Conservation (phyloP, 1,284 basidiomycete species). For the Hypsizygus ulmarius region DNA sequence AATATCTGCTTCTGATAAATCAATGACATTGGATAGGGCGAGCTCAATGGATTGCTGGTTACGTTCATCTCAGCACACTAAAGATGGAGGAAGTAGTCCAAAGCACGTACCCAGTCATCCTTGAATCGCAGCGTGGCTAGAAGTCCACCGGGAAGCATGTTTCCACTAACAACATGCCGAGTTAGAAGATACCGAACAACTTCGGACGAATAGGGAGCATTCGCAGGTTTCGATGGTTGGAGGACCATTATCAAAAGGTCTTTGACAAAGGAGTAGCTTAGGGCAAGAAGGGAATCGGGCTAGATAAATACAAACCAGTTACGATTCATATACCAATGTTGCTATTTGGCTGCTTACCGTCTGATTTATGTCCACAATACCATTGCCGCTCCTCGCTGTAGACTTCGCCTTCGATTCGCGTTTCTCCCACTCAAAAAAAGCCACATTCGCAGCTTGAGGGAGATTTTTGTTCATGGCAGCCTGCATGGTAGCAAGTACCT, state of each 20-base stretch:
- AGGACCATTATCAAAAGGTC: constrained; percentile 50
- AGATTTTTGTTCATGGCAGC: constrained; percentile 27
- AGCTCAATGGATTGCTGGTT: constrained; percentile 52
- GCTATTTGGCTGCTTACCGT: background rate
- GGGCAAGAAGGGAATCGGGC: constrained; percentile 11
- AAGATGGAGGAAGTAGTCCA: background rate
- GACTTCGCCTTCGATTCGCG: constrained; percentile 27
- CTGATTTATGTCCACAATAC: constrained; percentile 18
- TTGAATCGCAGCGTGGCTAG: constrained; percentile 47
- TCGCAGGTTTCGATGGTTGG: constrained; percentile 34
- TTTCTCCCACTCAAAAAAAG: constrained; percentile 53
- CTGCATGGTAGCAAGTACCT: constrained; percentile 21
- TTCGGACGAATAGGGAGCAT: constrained; percentile 47
- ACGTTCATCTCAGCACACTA: constrained; percentile 3
- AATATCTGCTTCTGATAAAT: constrained; percentile 62
- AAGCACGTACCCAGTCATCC: constrained; percentile 62
- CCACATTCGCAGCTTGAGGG: constrained; percentile 40
- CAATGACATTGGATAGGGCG: constrained; percentile 51
- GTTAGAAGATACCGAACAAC: constrained; percentile 56
- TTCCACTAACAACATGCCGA: constrained; percentile 49
- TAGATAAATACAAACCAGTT: constrained; percentile 10
- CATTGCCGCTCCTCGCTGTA: constrained; percentile 8
- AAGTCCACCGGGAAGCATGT: constrained; percentile 59
- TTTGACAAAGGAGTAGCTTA: constrained; percentile 56
- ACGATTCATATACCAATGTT: background rate